Conservation (phyloP, 768 basidiomycete genomes). For the Megacollybia marginata region DNA sequence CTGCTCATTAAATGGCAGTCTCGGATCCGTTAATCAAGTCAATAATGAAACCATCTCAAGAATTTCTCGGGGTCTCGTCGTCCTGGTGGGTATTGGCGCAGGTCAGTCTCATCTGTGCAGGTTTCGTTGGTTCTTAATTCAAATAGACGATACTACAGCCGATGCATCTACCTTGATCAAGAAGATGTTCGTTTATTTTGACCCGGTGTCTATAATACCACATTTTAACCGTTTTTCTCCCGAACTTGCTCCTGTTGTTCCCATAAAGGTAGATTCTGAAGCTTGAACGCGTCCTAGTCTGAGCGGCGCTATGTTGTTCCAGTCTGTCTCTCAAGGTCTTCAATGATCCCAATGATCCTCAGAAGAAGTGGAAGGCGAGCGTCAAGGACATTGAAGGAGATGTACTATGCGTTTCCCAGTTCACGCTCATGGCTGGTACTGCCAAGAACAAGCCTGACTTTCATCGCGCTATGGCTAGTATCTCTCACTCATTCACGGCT, state of each 20-base stretch:
- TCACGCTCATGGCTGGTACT: constrained; percentile 84
- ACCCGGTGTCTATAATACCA: not conserved
- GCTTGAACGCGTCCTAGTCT: not conserved
- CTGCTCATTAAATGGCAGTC: not conserved
- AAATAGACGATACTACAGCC: constrained; percentile 68
- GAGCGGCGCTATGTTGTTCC: not conserved
- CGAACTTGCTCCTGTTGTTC: constrained; percentile 8
- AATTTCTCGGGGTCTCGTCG: constrained; percentile 82
- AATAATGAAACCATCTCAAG: constrained; percentile 72
- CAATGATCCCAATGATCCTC: constrained; percentile 42
- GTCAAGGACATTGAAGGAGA: constrained; percentile 88
- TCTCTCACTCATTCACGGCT: no score
- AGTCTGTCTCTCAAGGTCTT: constrained; percentile 75
- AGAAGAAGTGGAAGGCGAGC: constrained; percentile 78
- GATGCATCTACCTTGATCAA: constrained; percentile 71
- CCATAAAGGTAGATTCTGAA: not conserved
- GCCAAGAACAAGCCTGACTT: constrained; percentile 89
- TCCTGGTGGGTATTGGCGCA: constrained; percentile 82
- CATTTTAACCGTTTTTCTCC: not conserved
- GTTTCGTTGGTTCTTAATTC: constrained; percentile 8
- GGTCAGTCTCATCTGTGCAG: constrained; percentile 33
- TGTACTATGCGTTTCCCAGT: constrained; percentile 91
- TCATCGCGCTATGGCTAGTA: constrained; percentile 78
- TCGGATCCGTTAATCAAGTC: constrained; percentile 38
- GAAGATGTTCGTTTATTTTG: constrained; percentile 59